phyloP scores from a whole-genome alignment of 1,284 basidiomycete genomes.

The Fistulina hepatica region DNA sequence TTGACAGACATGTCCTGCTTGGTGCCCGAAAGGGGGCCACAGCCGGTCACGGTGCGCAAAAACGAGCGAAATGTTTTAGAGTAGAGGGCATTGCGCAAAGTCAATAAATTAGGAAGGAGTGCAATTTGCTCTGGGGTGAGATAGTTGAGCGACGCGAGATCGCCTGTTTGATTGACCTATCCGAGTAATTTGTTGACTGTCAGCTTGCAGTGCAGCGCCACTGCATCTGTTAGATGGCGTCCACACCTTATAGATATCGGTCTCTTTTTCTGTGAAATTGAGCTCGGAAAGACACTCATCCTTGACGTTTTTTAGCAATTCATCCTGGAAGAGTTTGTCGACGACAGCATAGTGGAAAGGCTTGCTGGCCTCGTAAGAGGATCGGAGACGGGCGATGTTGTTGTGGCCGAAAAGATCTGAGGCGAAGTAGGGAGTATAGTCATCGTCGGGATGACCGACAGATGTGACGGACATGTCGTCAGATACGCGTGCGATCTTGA shows the following conservation, averaged over 20 bases:
- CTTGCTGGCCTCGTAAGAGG: conserved; percentile 44
- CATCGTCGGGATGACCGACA: conserved; percentile 16
- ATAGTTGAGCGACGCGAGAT: conserved; percentile 86
- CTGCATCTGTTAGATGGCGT: conserved; percentile 3
- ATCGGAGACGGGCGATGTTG: conserved; percentile 43
- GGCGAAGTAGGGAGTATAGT: conserved; percentile 35
- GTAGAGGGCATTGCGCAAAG: conserved; percentile 89
- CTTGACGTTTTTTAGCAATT: conserved; percentile 66
- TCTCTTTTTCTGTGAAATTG: conserved; percentile 94
- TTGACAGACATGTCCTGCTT: conserved; percentile 97
- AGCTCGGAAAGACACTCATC: conserved; percentile 79
- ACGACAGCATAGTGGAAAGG: conserved; percentile 86
- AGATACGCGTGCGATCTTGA: conserved; percentile 22
- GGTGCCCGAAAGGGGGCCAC: conserved; percentile 82
- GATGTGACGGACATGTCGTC: conserved; percentile 6
- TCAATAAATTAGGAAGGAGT: conserved; percentile 68
- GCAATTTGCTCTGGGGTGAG: conserved; percentile 69
- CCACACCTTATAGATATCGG: conserved; percentile 93
- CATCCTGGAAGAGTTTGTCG: conserved; percentile 77
- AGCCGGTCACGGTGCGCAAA: conserved; percentile 83
- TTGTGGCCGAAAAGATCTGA: conserved; percentile 44
- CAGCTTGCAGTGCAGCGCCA: conserved; percentile 4
- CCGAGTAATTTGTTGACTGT: conserved; percentile 3
- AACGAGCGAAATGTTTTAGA: conserved; percentile 78
- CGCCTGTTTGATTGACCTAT: conserved; percentile 94